Percentiles rank a stretch among this genome's conserved stretches.
phyloP scores from a whole-genome alignment of 192 early-diverging fungal genomes.

The Backusella tuberculispora region DNA sequence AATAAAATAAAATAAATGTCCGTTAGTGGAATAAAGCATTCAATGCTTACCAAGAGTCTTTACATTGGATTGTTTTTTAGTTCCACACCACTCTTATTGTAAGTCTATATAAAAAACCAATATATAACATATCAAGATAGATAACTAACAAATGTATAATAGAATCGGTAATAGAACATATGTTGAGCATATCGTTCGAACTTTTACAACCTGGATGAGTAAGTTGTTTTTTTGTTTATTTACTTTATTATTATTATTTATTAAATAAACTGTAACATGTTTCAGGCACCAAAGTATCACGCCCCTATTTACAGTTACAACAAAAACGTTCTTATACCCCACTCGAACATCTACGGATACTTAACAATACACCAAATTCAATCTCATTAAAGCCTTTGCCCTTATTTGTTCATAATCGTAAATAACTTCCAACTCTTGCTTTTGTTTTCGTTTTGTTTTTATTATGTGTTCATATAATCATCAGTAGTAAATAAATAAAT shows the following conservation, averaged over 20 bases:
- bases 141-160: not conserved
- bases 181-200: slow-evolving; percentile 14
- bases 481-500: no score
- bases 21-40: slow-evolving; percentile 1
- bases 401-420: slow-evolving; percentile 11
- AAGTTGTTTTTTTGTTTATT: not conserved
- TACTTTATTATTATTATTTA: not conserved
- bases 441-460: not conserved
- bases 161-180: not conserved
- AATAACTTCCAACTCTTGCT: not conserved
- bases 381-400: not conserved
- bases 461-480: no score
- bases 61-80: slow-evolving; percentile 4
- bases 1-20: not conserved
- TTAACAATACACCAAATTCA: not conserved
- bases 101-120: not conserved
- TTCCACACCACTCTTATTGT: slow-evolving; percentile 11
- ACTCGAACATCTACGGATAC: slow-evolving; percentile 6
- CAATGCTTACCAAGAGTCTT: slow-evolving; percentile 1
- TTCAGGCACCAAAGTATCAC: slow-evolving; percentile 16
- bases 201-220: slow-evolving; percentile 5
- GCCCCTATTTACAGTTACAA: not conserved
- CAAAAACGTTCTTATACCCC: not conserved
- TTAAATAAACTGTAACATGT: not conserved
- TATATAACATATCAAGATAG: not conserved